These are phyloP conservation scores for Exophiala calicioides DNA, from an alignment of 2,329 filamentous ascomycete genomes.

Conservation along the genomic window DNA sequence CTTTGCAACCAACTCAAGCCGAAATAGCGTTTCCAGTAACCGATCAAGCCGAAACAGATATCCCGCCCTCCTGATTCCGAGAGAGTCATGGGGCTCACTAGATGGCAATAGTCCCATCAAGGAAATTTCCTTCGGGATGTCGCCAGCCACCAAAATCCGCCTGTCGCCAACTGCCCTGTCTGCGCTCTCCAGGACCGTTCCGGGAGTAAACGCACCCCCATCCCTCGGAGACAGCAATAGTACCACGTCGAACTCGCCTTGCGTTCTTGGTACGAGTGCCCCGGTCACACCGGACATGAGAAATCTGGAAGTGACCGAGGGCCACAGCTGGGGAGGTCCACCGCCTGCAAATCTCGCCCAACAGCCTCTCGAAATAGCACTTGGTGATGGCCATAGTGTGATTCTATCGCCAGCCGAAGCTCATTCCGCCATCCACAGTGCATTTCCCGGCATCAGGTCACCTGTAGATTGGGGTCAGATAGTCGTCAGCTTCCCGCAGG, in stretches of 20 bases:
- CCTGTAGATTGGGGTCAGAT: slow-evolving; percentile 62
- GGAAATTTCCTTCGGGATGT: slow-evolving; percentile 47
- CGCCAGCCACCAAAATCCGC: slow-evolving; percentile 60
- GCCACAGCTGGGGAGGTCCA: slow-evolving; percentile 25
- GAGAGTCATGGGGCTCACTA: slow-evolving; percentile 52
- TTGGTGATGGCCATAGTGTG: slow-evolving; percentile 39
- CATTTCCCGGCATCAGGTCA: slow-evolving; percentile 16
- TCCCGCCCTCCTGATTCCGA: slow-evolving; percentile 61
- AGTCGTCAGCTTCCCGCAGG: slow-evolving; percentile 43
- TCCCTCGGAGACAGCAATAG: slow-evolving; percentile 81
- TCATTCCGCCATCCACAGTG: slow-evolving; percentile 20
- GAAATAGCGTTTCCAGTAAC: slow-evolving; percentile 37
- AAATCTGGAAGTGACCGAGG: slow-evolving; percentile 21
- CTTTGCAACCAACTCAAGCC: slow-evolving; percentile 46
- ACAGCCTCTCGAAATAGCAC: slow-evolving; percentile 33
- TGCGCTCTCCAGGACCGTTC: slow-evolving; percentile 70
- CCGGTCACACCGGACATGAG: slow-evolving; percentile 77
- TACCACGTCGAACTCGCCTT: slow-evolving; percentile 82
- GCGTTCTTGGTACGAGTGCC: slow-evolving; percentile 62
- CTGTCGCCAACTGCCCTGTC: slow-evolving; percentile 75
- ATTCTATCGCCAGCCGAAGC: slow-evolving; percentile 30
- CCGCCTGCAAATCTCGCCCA: slow-evolving; percentile 2
- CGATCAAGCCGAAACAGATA: slow-evolving; percentile 51
- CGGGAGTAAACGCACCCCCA: slow-evolving; percentile 75
- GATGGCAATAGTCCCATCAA: slow-evolving; percentile 48